A percentile compares a stretch with the other conserved stretches of the same genome.
These are phyloP conservation scores for Pontederia paniculata DNA, from an alignment of 176 grass and related monocot genomes.

Conservation along the genomic window DNA sequence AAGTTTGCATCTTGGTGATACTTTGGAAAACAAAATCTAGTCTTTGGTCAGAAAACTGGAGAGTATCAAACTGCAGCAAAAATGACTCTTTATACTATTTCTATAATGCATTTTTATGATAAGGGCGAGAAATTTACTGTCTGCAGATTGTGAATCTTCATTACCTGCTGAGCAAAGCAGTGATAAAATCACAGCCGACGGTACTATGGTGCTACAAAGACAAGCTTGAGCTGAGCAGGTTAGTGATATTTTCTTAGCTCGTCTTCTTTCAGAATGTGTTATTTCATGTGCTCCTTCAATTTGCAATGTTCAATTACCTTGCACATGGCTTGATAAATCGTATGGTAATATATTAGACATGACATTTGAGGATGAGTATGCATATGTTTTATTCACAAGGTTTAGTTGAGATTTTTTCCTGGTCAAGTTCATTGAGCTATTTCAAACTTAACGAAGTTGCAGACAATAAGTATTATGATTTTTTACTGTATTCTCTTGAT, in stretches of 20 bases:
- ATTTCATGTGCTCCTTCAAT: neutral
- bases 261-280: neutral
- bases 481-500: neutral
- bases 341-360: too few relatives aligned
- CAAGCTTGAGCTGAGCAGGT: constrained; percentile 91
- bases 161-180: constrained; percentile 77
- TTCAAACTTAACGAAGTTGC: too few relatives aligned
- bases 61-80: too few relatives aligned
- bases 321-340: too few relatives aligned
- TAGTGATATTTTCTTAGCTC: neutral
- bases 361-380: too few relatives aligned
- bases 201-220: constrained; percentile 92
- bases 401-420: too few relatives aligned
- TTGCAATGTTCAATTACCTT: neutral
- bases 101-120: neutral
- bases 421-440: too few relatives aligned
- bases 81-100: neutral
- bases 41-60: too few relatives aligned
- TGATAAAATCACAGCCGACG: constrained; percentile 55
- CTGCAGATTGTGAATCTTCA: constrained; percentile 56
- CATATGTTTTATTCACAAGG: too few relatives aligned
- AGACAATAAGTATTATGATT: too few relatives aligned
- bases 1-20: too few relatives aligned
- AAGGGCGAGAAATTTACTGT: neutral
- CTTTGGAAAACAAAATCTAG: too few relatives aligned